phyloP scores from a whole-genome alignment of 2,329 filamentous ascomycete genomes.

The Apiospora rasikravindrae region DNA sequence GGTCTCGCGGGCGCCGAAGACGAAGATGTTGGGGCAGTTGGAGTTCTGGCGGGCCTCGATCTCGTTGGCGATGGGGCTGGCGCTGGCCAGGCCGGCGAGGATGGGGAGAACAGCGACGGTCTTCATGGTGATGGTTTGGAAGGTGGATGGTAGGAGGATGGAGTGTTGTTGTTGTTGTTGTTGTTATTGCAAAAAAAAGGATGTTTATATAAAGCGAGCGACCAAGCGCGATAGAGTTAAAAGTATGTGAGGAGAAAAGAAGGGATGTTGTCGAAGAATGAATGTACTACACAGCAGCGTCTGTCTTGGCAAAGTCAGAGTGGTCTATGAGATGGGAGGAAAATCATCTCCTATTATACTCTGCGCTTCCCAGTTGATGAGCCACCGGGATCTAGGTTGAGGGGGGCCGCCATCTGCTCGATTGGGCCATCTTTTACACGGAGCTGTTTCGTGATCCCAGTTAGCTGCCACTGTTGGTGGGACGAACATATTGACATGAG shows the following conservation, averaged over 20 bases:
- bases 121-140: conserved; percentile 34
- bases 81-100: conserved; percentile 26
- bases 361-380: not conserved
- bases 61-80: conserved; percentile 24
- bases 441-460: conserved; percentile 15
- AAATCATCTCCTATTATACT: not conserved
- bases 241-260: conserved; percentile 8
- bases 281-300: conserved; percentile 16
- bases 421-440: conserved; percentile 13
- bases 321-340: not conserved
- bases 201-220: not conserved
- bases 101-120: conserved; percentile 24
- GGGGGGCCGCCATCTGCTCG: not conserved
- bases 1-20: conserved; percentile 58
- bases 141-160: not conserved
- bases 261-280: conserved; percentile 12
- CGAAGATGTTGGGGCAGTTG: conserved; percentile 51
- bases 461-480: conserved; percentile 12
- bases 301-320: conserved; percentile 2
- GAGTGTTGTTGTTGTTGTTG: not conserved
- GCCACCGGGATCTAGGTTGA: not conserved
- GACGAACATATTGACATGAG: conserved; percentile 14
- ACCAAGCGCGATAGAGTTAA: not conserved
- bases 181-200: not conserved
- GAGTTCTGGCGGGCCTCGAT: conserved; percentile 35